Evolutionary conservation across 1,139 yeast genomes (phyloP).

Genomic region (Yamadazyma taylorii): DNA sequence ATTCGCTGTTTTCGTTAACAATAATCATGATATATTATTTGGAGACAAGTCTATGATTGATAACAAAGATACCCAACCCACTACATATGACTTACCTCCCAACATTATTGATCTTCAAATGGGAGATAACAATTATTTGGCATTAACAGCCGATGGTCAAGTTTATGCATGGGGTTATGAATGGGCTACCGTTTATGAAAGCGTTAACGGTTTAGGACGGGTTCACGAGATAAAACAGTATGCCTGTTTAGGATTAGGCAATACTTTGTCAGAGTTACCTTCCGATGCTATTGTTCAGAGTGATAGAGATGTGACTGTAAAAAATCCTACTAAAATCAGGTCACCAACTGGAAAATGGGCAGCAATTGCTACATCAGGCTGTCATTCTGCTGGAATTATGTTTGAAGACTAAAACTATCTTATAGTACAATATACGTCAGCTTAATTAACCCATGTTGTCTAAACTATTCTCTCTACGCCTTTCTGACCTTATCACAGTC

Average conservation of each 20-base stretch:
- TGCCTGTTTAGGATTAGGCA: slow-evolving; percentile 74
- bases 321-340: slow-evolving; percentile 42
- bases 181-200: no score
- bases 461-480: no score
- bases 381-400: slow-evolving; percentile 67
- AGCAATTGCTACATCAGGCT: slow-evolving; percentile 71
- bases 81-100: slow-evolving; percentile 12
- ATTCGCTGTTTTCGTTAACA: slow-evolving; percentile 56
- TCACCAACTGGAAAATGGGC: slow-evolving; percentile 41
- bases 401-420: neutral
- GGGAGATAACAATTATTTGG: slow-evolving; percentile 75
- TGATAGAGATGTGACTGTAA: slow-evolving; percentile 36
- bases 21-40: slow-evolving; percentile 43
- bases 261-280: slow-evolving; percentile 1
- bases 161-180: slow-evolving; percentile 74
- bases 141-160: slow-evolving; percentile 58
- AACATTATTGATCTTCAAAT: slow-evolving; percentile 58
- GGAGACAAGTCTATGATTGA: slow-evolving; percentile 34
- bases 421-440: no score
- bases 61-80: slow-evolving; percentile 39
- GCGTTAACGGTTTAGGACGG: no score
- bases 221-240: slow-evolving; percentile 53
- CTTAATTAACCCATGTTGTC: no score
- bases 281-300: slow-evolving; percentile 26
- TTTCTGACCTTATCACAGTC: no score